phyloP scores from a whole-genome alignment of 2,329 filamentous ascomycete species.

The Talaromyces sp. region DNA sequence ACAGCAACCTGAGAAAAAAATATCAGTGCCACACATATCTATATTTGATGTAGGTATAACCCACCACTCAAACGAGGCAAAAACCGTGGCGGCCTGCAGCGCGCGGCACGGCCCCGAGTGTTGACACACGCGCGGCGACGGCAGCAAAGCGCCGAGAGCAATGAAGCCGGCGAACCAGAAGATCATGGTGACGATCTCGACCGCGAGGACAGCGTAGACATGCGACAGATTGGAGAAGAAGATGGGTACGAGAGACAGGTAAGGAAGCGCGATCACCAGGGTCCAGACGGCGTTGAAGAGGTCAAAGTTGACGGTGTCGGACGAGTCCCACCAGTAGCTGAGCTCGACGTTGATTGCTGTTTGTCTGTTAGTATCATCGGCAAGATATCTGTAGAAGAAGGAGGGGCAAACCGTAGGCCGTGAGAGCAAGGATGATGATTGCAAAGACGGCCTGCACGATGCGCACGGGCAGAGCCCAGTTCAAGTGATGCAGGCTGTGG shows the following conservation, averaged over 20 bases:
- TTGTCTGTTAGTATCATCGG: neutral
- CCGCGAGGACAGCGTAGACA: conserved; percentile 58
- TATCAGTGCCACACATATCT: neutral
- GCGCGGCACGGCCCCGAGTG: conserved; percentile 54
- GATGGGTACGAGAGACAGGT: conserved; percentile 63
- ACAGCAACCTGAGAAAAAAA: conserved; percentile 2
- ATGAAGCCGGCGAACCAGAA: conserved; percentile 91
- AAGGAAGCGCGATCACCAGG: conserved; percentile 60
- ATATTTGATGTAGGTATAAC: conserved; percentile 12
- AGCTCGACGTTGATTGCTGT: conserved; percentile 52
- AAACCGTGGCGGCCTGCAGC: conserved; percentile 49
- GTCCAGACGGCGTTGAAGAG: conserved; percentile 77
- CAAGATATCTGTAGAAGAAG: neutral
- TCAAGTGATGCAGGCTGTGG: conserved; percentile 8
- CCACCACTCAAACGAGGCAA: conserved; percentile 46
- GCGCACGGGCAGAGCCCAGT: conserved; percentile 49
- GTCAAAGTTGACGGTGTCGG: conserved; percentile 65
- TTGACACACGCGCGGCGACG: conserved; percentile 2
- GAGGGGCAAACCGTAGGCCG: conserved; percentile 63
- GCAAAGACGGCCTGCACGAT: conserved; percentile 62
- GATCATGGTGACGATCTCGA: conserved; percentile 69
- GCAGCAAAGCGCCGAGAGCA: conserved; percentile 62
- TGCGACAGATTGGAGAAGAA: conserved; percentile 59
- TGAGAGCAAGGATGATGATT: conserved; percentile 69
- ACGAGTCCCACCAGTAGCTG: conserved; percentile 39